These are phyloP conservation scores for Paramecium sonneborni DNA, from an alignment of 73 alveolate species.

Conservation along the genomic window DNA sequence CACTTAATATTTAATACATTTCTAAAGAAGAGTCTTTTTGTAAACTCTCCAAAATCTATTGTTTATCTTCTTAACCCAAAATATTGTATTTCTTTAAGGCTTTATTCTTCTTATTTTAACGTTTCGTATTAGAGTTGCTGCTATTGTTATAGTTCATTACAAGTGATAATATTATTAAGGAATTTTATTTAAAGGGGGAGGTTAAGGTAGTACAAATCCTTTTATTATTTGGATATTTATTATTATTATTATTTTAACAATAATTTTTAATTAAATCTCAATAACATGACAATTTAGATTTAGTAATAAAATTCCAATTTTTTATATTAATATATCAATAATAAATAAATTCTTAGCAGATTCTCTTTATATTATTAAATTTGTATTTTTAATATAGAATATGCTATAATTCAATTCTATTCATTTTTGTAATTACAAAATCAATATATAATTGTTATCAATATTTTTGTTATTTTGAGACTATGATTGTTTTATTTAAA, in stretches of 20 bases:
- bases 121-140: background rate
- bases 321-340: background rate
- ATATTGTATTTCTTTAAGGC: background rate
- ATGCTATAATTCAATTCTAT: no score
- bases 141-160: conserved; percentile 9
- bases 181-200: background rate
- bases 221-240: background rate
- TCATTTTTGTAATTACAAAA: no score
- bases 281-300: background rate
- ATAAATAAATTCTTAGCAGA: background rate
- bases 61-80: background rate
- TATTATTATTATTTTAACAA: no score
- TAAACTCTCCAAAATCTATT: background rate
- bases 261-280: background rate
- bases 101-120: background rate
- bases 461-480: no score
- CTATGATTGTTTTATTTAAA: background rate
- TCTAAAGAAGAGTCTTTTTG: background rate
- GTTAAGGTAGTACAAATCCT: background rate
- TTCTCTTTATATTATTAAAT: background rate
- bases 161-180: conserved; percentile 5
- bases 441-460: no score
- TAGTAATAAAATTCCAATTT: background rate
- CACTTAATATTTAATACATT: conserved; percentile 2
- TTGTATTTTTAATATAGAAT: no score